These are phyloP conservation scores for Mortierella sp. DNA, from an alignment of 371 early-diverging fungal genomes.

Conservation along the genomic window DNA sequence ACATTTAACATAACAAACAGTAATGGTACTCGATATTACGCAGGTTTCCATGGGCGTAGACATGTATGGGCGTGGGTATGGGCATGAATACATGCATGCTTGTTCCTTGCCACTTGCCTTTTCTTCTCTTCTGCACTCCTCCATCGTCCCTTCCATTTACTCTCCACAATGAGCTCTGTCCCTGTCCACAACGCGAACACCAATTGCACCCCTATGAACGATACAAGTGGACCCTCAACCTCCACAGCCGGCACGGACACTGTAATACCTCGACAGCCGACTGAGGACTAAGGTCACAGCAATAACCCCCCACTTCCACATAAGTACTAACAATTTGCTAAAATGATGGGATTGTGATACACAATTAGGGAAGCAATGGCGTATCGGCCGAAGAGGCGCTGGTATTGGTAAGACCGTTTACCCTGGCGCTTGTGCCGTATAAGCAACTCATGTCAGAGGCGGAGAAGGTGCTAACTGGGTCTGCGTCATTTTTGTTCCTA, in stretches of 20 bases:
- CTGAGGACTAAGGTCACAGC: neutral
- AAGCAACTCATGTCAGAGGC: neutral
- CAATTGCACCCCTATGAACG: neutral
- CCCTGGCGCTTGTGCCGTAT: neutral
- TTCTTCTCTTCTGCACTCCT: neutral
- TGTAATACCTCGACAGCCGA: neutral
- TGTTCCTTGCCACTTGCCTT: neutral
- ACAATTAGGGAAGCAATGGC: slow-evolving; percentile 34
- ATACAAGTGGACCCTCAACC: neutral
- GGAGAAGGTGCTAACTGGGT: neutral
- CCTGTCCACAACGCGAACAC: neutral
- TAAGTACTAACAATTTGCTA: neutral
- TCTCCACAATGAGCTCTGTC: neutral
- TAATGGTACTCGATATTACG: too few species aligned
- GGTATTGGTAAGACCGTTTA: slow-evolving; percentile 27
- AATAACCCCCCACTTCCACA: neutral
- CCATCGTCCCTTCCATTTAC: neutral
- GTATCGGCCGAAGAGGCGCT: slow-evolving; percentile 43
- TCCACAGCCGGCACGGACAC: neutral
- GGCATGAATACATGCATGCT: neutral
- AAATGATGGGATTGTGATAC: neutral
- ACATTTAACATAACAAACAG: neutral
- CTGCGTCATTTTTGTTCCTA: neutral
- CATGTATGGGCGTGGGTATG: neutral
- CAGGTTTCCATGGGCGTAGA: neutral